Evolutionary conservation across 257 asterid species (phyloP).

Genomic region (Pogostemon cablin): DNA sequence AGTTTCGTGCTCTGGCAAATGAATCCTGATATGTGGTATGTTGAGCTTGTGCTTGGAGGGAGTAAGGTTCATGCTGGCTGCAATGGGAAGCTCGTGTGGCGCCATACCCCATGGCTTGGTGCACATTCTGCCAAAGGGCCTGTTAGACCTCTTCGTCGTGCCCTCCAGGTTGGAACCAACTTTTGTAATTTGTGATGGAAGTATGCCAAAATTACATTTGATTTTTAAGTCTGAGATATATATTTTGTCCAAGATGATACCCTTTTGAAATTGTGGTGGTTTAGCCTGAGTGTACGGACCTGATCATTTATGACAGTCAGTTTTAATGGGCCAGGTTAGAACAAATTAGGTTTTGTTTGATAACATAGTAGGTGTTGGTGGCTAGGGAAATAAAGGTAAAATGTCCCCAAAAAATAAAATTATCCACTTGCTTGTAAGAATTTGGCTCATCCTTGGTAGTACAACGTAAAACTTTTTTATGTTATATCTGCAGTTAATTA

Average conservation of each 20-base stretch:
- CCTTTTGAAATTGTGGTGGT: not conserved
- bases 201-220: not conserved
- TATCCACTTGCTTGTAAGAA: not conserved
- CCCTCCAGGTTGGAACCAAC: constrained; percentile 48
- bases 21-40: constrained; percentile 69
- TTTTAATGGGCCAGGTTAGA: not conserved
- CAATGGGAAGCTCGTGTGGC: constrained; percentile 61
- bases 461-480: not conserved
- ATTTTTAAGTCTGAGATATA: not conserved
- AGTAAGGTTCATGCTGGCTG: constrained; percentile 66
- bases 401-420: not conserved
- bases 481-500: not conserved
- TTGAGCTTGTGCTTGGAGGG: constrained; percentile 57
- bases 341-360: not conserved
- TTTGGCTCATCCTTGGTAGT: not conserved
- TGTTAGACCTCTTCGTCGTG: constrained; percentile 59
- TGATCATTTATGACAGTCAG: not conserved
- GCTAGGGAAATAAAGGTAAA: not conserved
- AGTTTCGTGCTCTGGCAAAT: constrained; percentile 65
- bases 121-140: constrained; percentile 68
- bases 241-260: not conserved
- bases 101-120: constrained; percentile 67
- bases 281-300: not conserved
- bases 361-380: not conserved
- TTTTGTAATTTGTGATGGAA: not conserved